These are phyloP conservation scores for Boletellus ananas DNA, from an alignment of 768 basidiomycete species.

Conservation along the genomic window DNA sequence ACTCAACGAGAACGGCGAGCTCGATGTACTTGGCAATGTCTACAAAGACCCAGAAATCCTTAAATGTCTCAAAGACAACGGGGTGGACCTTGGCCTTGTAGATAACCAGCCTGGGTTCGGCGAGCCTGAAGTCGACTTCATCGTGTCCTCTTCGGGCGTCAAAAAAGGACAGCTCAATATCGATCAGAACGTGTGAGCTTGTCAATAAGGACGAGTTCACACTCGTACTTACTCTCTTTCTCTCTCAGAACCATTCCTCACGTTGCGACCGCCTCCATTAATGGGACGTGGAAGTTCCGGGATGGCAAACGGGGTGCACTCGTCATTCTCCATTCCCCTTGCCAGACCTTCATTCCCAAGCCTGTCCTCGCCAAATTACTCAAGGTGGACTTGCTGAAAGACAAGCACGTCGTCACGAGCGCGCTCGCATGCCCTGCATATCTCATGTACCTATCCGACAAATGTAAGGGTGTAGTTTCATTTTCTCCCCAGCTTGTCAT, in stretches of 20 bases:
- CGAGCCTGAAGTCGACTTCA: slow-evolving; percentile 14
- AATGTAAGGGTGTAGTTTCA: neutral
- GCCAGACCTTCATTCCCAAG: slow-evolving; percentile 14
- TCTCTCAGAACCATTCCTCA: slow-evolving; percentile 4
- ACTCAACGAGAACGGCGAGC: slow-evolving; percentile 13
- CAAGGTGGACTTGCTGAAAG: slow-evolving; percentile 8
- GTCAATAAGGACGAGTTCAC: neutral
- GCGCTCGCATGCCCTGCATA: slow-evolving; percentile 27
- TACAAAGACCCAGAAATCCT: slow-evolving; percentile 14
- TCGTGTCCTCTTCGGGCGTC: slow-evolving; percentile 21
- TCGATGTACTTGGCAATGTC: slow-evolving; percentile 21
- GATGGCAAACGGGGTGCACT: slow-evolving; percentile 24
- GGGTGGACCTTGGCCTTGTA: neutral
- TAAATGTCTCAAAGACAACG: neutral
- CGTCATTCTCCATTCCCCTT: slow-evolving; percentile 25
- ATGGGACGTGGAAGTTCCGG: slow-evolving; percentile 28
- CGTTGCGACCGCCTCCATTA: slow-evolving; percentile 25
- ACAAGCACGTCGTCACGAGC: slow-evolving; percentile 25
- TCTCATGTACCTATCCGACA: slow-evolving; percentile 23
- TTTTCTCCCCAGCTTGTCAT: neutral
- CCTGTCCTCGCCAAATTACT: neutral
- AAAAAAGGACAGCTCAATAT: slow-evolving; percentile 9
- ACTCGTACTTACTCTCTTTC: neutral
- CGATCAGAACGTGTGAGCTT: slow-evolving; percentile 2
- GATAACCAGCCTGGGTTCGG: slow-evolving; percentile 1